Conservation (phyloP, 495 filamentous ascomycete species). For the Tuber indicum region DNA sequence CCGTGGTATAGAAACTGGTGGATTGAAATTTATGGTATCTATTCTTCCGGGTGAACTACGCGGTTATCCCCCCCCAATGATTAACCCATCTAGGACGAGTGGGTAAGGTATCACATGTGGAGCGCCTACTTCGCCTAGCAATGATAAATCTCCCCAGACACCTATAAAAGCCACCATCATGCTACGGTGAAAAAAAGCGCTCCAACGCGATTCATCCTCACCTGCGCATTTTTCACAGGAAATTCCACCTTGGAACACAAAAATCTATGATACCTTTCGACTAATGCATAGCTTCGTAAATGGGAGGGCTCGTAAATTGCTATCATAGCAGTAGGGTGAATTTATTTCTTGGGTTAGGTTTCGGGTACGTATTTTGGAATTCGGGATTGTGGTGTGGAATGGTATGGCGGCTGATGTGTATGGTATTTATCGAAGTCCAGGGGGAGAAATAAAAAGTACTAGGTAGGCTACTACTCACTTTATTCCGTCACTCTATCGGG, state of each 20-base stretch:
- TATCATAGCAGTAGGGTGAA: background rate
- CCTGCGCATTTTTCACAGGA: background rate
- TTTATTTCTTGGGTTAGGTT: background rate
- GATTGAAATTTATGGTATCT: background rate
- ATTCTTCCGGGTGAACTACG: background rate
- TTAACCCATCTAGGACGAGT: no score
- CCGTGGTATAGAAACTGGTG: background rate
- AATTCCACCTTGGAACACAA: background rate
- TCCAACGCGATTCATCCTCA: background rate
- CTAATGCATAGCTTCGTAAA: background rate
- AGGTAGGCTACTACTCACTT: background rate
- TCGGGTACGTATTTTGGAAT: background rate
- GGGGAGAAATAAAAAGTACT: background rate
- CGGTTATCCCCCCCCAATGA: no score
- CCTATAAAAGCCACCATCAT: background rate
- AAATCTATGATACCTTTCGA: background rate
- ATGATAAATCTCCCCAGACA: no score
- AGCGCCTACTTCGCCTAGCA: no score
- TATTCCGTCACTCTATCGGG: background rate
- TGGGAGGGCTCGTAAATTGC: background rate
- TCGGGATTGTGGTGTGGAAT: background rate
- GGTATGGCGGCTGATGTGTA: background rate
- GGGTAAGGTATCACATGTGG: no score
- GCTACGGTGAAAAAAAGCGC: background rate
- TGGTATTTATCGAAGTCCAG: background rate